Base-by-base conservation (phyloP, 441 rosid species). In the Bruguiera hainesii region DNA sequence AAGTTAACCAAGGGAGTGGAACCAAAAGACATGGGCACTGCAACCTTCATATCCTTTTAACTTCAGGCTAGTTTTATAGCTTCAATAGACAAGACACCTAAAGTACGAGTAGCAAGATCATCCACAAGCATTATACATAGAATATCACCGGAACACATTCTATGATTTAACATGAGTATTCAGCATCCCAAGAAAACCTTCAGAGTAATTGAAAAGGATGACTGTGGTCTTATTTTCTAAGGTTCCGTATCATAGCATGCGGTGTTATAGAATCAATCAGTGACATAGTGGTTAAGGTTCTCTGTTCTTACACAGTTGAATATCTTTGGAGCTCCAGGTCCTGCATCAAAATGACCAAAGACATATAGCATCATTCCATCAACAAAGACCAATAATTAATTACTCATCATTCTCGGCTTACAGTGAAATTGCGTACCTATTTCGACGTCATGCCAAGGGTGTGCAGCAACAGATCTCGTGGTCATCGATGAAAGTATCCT, bases 391-490 rank as follows among this genome's bases (percentile, higher is more conserved):
- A 37, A 59, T n/a, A 37, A 52, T 16, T 31, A 42, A 53, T 33
- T 7, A 7, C 9, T 7, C 37, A 33, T 15, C 13, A 4, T 29
- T 10, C 7, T 46, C 13, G 5, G 53, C 52, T 26, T 19, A 53
- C 16, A 28, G 52, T 5, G 53, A 52, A 26, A 64, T 51, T 60
- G 76, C 80, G 25, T 75, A 95, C 98, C 99, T 31, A 95, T 89
- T 79, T 90, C 93, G 52, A 92, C 77, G 76, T 94, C 99, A 66
- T 95, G 97, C 99, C 99, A 95, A n/a, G 99, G 97, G 79, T 95
- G 99, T 61, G 99, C 99, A 75, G 99, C 96, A 56, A 85, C 81
- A 33, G 95, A 83, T 81, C 95, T 82, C 71, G 83, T 73, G 15
- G 89, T 76, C 86, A 95, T 81, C 16, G 98, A 90, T 7, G 95